Evolutionary conservation across 352 stramenopile genomes (phyloP).

Genomic region (Phytophthora kernoviae): DNA sequence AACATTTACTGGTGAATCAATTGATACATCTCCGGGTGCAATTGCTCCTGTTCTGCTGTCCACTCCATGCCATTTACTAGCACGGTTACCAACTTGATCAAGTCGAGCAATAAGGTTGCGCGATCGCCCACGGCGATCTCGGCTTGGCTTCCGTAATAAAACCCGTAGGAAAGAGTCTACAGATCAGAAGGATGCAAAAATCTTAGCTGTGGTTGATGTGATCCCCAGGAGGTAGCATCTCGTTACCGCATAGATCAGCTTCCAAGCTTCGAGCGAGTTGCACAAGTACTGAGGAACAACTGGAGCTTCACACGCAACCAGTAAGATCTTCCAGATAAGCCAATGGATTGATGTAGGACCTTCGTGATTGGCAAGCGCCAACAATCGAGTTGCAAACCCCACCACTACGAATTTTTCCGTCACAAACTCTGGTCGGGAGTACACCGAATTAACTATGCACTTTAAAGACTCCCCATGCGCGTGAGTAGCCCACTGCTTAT

Average conservation of each 20-base stretch:
- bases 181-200: background rate
- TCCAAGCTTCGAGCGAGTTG: slow-evolving; percentile 42
- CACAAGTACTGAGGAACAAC: slow-evolving; percentile 33
- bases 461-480: slow-evolving; percentile 64
- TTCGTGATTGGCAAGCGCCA: slow-evolving; percentile 31
- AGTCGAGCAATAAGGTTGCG: slow-evolving; percentile 44
- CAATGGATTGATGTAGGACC: slow-evolving; percentile 44
- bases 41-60: slow-evolving; percentile 38
- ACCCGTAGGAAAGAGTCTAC: slow-evolving; percentile 55
- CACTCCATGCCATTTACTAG: slow-evolving; percentile 61
- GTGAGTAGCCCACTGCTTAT: slow-evolving; percentile 6
- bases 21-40: slow-evolving; percentile 29
- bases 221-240: background rate
- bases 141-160: slow-evolving; percentile 17
- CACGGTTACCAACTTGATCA: slow-evolving; percentile 65
- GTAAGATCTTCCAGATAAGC: slow-evolving; percentile 64
- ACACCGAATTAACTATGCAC: slow-evolving; percentile 73
- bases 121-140: slow-evolving; percentile 29
- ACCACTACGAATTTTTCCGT: slow-evolving; percentile 29
- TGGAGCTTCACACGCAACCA: slow-evolving; percentile 54
- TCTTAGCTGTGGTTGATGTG: background rate
- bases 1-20: slow-evolving; percentile 29
- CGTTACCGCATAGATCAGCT: slow-evolving; percentile 47
- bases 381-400: slow-evolving; percentile 27
- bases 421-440: slow-evolving; percentile 64